A percentile compares a stretch with the other conserved stretches of the same genome.
phyloP scores from a whole-genome alignment of 2,329 filamentous ascomycete species.

The Fusarium foetens region DNA sequence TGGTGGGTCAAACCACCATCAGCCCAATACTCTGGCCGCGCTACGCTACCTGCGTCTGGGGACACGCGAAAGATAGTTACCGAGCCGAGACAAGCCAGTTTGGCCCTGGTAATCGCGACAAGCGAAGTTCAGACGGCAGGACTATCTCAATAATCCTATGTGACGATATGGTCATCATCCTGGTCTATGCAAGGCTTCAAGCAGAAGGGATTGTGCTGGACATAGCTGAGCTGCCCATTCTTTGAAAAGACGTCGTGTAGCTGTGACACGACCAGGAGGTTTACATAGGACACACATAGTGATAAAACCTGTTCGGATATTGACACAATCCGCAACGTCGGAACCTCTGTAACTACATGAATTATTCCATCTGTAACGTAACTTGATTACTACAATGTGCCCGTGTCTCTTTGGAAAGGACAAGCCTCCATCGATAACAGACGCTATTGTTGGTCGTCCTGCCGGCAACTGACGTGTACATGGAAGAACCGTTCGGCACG shows the following conservation, averaged over 20 bases:
- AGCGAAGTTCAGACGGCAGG: conserved; percentile 17
- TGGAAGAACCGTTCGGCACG: conserved; percentile 40
- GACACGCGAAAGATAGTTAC: conserved; percentile 20
- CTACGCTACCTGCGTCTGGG: conserved; percentile 7
- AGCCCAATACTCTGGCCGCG: not conserved
- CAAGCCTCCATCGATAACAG: not conserved
- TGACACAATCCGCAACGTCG: conserved; percentile 29
- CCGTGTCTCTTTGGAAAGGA: not conserved
- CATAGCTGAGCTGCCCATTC: conserved; percentile 8
- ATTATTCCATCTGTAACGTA: not conserved
- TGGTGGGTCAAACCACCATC: not conserved
- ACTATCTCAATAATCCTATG: conserved; percentile 1
- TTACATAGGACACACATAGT: not conserved
- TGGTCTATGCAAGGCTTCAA: not conserved
- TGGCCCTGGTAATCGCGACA: not conserved
- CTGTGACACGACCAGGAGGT: conserved; percentile 31
- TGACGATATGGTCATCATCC: conserved; percentile 1
- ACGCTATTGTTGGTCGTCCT: conserved; percentile 5
- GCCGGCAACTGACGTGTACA: conserved; percentile 8
- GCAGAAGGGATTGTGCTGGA: not conserved
- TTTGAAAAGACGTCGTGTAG: conserved; percentile 17
- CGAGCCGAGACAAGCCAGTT: conserved; percentile 26
- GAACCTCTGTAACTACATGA: conserved; percentile 15
- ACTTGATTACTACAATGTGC: not conserved
- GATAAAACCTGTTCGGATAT: conserved; percentile 13